Evolutionary conservation across 2,329 filamentous ascomycete species (phyloP), one percentile per base, ranked within the genome.

Genomic region (Botrytis porri): DNA sequence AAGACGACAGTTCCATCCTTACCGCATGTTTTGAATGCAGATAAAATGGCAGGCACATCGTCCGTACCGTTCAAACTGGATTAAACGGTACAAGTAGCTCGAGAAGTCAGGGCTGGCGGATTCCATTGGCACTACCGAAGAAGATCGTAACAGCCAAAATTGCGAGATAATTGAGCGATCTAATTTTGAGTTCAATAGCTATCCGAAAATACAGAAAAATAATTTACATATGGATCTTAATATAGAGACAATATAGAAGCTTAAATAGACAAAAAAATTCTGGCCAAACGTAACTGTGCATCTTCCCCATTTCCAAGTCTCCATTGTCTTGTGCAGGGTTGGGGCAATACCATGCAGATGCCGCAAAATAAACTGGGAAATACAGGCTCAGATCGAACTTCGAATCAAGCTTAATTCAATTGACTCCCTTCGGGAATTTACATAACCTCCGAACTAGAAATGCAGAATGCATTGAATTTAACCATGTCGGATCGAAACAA

Each of bases 11-110:
- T 83, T 10, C 84, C 83, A 45, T 81, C 79, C 7, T 80, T 76
- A 0, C 83, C 82, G 64, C 84, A 86, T 16, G 80, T 67, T 6
- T 80, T 65, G 73, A 86, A 85, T 0, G 84, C 84, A 5, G 81
- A 69, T 1, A 83, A 48, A 12, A 86, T 84, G 1, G 82, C 81
- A 0, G 84, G 83, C 1, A 82, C 80, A 70, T 70, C 67, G 25
- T 70, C 67, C 4, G 57, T 45, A 18, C 57, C 67, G 43, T 70
- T 70, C 14, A 62, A 32, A 48, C 67, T 70, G 20, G 67, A 57
- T n/a, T 43, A 39, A 1, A 70, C 25, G 14, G 67, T 62, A 62
- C 67, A 70, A 62, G 39, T 70, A 48, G 67, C 29, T 48, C 67
- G 54, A 22, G 67, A 8, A 10, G 3, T 25, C 37, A 37, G 54